Evolutionary conservation across 345 rosid species (phyloP).

Genomic region (Carallia pectinifolia): DNA sequence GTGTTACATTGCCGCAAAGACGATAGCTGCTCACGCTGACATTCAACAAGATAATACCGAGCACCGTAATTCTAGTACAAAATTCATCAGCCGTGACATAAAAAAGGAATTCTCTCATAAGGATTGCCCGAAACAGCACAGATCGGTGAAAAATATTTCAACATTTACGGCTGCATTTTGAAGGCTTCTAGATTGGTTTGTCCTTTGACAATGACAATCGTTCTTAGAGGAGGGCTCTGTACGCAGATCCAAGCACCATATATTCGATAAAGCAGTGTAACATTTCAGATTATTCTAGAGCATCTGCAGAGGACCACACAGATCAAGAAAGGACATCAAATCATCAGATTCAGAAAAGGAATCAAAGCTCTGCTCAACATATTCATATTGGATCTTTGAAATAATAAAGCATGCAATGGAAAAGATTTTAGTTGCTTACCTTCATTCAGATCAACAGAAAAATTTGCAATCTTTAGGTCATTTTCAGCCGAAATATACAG

Average conservation of each 20-base stretch:
- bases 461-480: conserved; percentile 25
- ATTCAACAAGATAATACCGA: conserved; percentile 18
- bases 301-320: conserved; percentile 24
- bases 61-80: conserved; percentile 25
- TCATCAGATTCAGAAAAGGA: not conserved
- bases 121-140: conserved; percentile 7
- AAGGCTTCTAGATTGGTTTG: conserved; percentile 16
- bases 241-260: not conserved
- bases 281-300: conserved; percentile 7
- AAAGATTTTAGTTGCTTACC: conserved; percentile 31
- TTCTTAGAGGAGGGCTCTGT: not conserved
- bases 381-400: not conserved
- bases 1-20: not conserved
- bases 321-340: too few species aligned
- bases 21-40: conserved; percentile 16
- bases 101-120: conserved; percentile 1
- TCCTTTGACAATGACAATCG: conserved; percentile 2
- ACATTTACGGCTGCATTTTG: not conserved
- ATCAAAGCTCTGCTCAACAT: not conserved
- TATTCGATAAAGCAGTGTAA: conserved; percentile 13
- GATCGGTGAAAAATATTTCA: too few species aligned
- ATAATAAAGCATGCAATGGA: not conserved
- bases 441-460: conserved; percentile 63
- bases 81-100: conserved; percentile 30
- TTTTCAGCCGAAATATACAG: too few species aligned